phyloP scores from a whole-genome alignment of 345 rosid genomes.

The Lumnitzera littorea region DNA sequence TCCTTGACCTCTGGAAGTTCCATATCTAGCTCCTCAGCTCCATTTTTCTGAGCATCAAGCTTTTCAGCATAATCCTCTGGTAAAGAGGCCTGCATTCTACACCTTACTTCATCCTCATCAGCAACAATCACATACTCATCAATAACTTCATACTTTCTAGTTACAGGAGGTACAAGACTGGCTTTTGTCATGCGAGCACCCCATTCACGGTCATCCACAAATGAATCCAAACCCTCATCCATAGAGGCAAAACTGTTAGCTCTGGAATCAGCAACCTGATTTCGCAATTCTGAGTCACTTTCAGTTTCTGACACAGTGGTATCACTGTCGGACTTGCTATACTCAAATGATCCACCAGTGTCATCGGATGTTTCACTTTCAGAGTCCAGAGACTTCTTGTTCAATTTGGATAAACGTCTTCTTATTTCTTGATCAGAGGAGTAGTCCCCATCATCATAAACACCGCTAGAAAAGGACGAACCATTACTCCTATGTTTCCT shows the following conservation, averaged over 20 bases:
- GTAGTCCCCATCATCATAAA: slow-evolving; percentile 58
- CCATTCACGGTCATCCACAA: slow-evolving; percentile 95
- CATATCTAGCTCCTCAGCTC: slow-evolving; percentile 93
- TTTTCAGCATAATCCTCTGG: slow-evolving; percentile 96
- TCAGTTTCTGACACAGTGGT: slow-evolving; percentile 82
- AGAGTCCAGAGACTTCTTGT: slow-evolving; percentile 71
- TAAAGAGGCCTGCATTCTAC: slow-evolving; percentile 85
- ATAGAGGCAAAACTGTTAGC: slow-evolving; percentile 46
- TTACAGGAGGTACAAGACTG: slow-evolving; percentile 97
- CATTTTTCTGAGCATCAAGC: slow-evolving; percentile 80
- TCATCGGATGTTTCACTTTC: slow-evolving; percentile 95
- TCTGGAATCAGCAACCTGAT: slow-evolving; percentile 50
- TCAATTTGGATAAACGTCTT: slow-evolving; percentile 75
- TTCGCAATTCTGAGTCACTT: slow-evolving; percentile 67
- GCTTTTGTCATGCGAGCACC: slow-evolving; percentile 99
- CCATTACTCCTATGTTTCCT: slow-evolving; percentile 75
- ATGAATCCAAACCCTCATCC: slow-evolving; percentile 54
- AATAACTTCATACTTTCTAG: slow-evolving; percentile 93
- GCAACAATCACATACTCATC: slow-evolving; percentile 74
- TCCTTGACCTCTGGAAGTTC: slow-evolving; percentile 99
- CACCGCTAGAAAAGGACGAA: slow-evolving; percentile 37
- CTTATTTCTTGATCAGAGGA: slow-evolving; percentile 90
- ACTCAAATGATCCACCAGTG: slow-evolving; percentile 51
- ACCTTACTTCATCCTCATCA: slow-evolving; percentile 83
- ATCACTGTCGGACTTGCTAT: slow-evolving; percentile 54